These are phyloP conservation scores for Penicillium flavigenum DNA, from an alignment of 495 filamentous ascomycete species.

Conservation along the genomic window DNA sequence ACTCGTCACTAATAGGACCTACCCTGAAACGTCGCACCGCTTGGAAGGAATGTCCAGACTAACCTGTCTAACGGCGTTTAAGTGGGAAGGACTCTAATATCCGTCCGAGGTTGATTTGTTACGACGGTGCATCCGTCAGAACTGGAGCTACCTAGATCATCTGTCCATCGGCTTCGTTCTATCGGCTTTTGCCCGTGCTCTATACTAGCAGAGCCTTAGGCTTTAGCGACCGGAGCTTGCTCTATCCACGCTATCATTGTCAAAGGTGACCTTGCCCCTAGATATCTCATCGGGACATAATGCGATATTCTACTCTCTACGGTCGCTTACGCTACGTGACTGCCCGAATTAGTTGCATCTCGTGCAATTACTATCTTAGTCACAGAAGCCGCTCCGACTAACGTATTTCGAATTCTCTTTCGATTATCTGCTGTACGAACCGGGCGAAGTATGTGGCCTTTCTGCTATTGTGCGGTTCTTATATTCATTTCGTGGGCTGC, in stretches of 20 bases:
- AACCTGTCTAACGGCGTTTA: constrained; percentile 1
- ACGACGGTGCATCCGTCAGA: constrained; percentile 8
- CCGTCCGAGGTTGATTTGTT: constrained; percentile 9
- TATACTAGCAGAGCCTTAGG: background rate
- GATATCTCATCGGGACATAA: background rate
- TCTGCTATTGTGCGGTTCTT: background rate
- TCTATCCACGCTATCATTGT: background rate
- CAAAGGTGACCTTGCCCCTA: background rate
- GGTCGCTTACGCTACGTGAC: background rate
- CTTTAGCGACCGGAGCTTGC: background rate
- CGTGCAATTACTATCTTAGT: background rate
- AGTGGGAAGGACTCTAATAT: constrained; percentile 17
- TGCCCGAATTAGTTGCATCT: background rate
- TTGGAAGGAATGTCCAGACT: constrained; percentile 3
- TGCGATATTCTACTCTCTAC: background rate
- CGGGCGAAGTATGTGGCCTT: background rate
- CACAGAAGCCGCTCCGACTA: background rate
- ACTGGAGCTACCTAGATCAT: background rate
- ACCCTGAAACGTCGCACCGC: constrained; percentile 1
- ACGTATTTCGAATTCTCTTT: background rate
- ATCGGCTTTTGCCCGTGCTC: background rate
- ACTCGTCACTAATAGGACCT: constrained; percentile 14
- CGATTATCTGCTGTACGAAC: constrained; percentile 1
- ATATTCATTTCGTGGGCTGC: background rate
- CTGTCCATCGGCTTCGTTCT: constrained; percentile 7